phyloP scores from a whole-genome alignment of 208 protist species.

The Leishmania mexicana region DNA sequence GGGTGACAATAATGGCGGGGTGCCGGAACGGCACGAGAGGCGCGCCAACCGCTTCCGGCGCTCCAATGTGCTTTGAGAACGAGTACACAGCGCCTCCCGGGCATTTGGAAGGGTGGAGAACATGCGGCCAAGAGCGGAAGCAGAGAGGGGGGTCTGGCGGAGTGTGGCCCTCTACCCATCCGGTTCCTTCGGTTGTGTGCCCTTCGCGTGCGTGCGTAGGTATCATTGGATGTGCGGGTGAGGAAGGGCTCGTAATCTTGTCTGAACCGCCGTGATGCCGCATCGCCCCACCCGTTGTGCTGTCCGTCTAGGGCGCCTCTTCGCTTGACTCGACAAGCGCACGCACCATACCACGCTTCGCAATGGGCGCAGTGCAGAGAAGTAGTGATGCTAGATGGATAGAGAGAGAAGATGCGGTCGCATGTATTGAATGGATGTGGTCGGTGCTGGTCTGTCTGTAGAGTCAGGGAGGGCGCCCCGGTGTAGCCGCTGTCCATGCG shows the following conservation, averaged over 20 bases:
- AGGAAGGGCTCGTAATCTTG: not conserved
- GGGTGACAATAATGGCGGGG: conserved; percentile 2
- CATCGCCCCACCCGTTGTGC: not conserved
- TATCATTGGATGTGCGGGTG: not conserved
- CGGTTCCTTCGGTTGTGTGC: not conserved
- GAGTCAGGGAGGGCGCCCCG: not conserved
- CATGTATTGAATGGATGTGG: not conserved
- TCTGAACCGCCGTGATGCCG: not conserved
- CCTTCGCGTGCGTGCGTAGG: not conserved
- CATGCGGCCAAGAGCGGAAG: not conserved
- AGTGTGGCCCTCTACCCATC: not conserved
- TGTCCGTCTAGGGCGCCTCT: not conserved
- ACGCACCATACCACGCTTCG: not conserved
- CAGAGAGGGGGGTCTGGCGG: not conserved
- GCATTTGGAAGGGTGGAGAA: not conserved
- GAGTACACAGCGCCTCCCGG: not conserved
- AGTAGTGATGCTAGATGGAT: not conserved
- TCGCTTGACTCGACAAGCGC: not conserved
- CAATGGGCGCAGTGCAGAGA: not conserved
- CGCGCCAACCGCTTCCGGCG: conserved; percentile 38
- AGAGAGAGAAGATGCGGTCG: not conserved
- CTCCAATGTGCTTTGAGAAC: conserved; percentile 27
- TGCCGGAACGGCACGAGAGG: conserved; percentile 30
- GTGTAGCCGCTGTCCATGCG: not conserved
- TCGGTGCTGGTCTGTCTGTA: not conserved